Conservation (phyloP, 2,329 filamentous ascomycete species). For the Paracoccidioides lutzii region DNA sequence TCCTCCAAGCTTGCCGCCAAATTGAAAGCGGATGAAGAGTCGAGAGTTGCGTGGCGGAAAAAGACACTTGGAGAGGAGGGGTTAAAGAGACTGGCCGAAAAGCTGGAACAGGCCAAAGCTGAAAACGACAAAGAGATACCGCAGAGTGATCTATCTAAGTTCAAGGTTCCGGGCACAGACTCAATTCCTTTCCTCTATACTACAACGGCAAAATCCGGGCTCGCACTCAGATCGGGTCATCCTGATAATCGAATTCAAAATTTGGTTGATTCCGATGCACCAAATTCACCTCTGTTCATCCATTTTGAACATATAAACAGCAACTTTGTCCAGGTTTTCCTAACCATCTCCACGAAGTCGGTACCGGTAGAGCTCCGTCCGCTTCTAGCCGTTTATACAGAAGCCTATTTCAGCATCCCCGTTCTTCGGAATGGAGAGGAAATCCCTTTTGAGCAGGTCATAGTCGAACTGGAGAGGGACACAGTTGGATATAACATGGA, state of each 20-base stretch:
- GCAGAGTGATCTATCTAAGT: conserved; percentile 62
- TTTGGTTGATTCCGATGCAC: conserved; percentile 56
- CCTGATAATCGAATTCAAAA: conserved; percentile 59
- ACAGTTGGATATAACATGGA: conserved; percentile 73
- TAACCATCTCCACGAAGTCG: conserved; percentile 65
- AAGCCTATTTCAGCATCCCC: conserved; percentile 91
- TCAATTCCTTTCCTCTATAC: conserved; percentile 94
- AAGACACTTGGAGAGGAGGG: conserved; percentile 70
- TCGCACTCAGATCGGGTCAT: conserved; percentile 57
- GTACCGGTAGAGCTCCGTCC: conserved; percentile 76
- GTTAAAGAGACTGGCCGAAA: conserved; percentile 58
- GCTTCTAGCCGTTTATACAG: conserved; percentile 67
- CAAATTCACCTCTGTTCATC: conserved; percentile 66
- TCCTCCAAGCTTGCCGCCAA: conserved; percentile 67
- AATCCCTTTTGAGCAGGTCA: conserved; percentile 81
- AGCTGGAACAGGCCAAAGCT: conserved; percentile 68
- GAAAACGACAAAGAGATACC: conserved; percentile 86
- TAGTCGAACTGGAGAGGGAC: conserved; percentile 79
- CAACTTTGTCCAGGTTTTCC: conserved; percentile 75
- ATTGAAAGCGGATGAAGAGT: conserved; percentile 69
- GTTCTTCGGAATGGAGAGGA: conserved; percentile 62
- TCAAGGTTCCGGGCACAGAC: conserved; percentile 70
- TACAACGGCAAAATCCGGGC: conserved; percentile 67
- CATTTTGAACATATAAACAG: conserved; percentile 92
- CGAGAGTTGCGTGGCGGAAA: conserved; percentile 65